Percentiles rank a stretch among this genome's conserved stretches.
Conservation (phyloP, 2,329 filamentous ascomycete species). For the Knoxdaviesia capensis region DNA sequence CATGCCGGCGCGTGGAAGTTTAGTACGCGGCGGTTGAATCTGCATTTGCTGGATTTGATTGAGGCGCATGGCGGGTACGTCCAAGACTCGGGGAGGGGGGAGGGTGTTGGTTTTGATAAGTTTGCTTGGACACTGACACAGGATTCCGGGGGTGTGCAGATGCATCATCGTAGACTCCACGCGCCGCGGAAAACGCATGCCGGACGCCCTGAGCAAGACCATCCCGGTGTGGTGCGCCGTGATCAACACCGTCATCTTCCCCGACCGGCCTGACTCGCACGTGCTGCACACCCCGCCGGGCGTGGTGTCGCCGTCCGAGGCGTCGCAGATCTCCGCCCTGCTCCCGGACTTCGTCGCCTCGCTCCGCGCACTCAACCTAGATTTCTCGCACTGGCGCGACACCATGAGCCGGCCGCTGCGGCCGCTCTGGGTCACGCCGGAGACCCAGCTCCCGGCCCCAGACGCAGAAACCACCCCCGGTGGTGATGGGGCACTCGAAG, state of each 20-base stretch:
- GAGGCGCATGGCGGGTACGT: conserved; percentile 42
- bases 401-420: conserved; percentile 52
- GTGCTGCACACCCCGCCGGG: conserved; percentile 50
- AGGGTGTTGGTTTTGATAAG: too few relatives aligned
- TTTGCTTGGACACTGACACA: too few relatives aligned
- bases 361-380: conserved; percentile 35
- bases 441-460: conserved; percentile 26
- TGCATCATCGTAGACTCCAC: conserved; percentile 87
- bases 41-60: conserved; percentile 56
- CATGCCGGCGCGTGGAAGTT: conserved; percentile 85
- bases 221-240: conserved; percentile 87
- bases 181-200: conserved; percentile 79
- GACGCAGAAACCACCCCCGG: conserved; percentile 3
- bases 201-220: conserved; percentile 85
- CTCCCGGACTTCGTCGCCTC: conserved; percentile 33
- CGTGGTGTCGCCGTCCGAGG: conserved; percentile 54
- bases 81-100: too few relatives aligned
- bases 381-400: conserved; percentile 29
- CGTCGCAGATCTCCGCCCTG: conserved; percentile 52
- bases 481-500: neutral
- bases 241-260: conserved; percentile 62
- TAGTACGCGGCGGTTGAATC: conserved; percentile 63
- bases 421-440: conserved; percentile 62
- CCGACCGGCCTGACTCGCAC: conserved; percentile 24
- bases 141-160: conserved; percentile 13